Evolutionary conservation across 2,329 filamentous ascomycete species (phyloP).

Genomic region (Ophiostoma montium): DNA sequence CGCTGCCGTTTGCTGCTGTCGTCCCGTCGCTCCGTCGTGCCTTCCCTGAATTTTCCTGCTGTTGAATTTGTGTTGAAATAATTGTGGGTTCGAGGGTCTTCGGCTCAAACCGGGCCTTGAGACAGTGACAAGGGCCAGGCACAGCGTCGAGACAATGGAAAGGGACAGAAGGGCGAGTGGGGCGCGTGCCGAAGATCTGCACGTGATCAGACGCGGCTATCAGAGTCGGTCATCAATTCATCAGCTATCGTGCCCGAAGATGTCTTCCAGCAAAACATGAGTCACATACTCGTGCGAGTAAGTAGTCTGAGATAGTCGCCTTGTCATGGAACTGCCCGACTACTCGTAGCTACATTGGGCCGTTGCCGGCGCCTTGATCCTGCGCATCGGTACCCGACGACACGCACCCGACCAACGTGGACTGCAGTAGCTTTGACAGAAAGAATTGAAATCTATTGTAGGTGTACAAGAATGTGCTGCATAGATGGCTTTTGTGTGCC

Average conservation of each 20-base stretch:
- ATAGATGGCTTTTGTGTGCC: neutral
- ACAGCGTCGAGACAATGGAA: neutral
- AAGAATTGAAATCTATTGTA: conserved; percentile 2
- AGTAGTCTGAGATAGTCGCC: too few relatives aligned
- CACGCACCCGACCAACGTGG: neutral
- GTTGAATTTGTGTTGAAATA: conserved; percentile 5
- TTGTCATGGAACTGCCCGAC: too few relatives aligned
- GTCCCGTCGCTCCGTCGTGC: neutral
- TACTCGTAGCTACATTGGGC: too few relatives aligned
- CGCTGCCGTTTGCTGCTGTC: neutral
- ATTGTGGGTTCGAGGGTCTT: conserved; percentile 5
- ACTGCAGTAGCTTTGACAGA: neutral
- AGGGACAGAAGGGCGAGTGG: too few relatives aligned
- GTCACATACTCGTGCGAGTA: too few relatives aligned
- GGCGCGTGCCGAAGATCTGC: neutral
- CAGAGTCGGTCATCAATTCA: too few relatives aligned
- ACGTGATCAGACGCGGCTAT: neutral
- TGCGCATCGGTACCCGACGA: neutral
- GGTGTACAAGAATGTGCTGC: neutral
- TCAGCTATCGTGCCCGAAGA: too few relatives aligned
- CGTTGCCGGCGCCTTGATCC: neutral
- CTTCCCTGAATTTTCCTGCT: neutral
- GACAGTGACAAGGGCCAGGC: neutral
- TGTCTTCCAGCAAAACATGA: too few relatives aligned
- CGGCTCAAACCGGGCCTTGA: conserved; percentile 10